A percentile compares a stretch with the other conserved stretches of the same genome.
phyloP scores from a whole-genome alignment of 1,284 basidiomycete species.

The Ustilago loliicola region DNA sequence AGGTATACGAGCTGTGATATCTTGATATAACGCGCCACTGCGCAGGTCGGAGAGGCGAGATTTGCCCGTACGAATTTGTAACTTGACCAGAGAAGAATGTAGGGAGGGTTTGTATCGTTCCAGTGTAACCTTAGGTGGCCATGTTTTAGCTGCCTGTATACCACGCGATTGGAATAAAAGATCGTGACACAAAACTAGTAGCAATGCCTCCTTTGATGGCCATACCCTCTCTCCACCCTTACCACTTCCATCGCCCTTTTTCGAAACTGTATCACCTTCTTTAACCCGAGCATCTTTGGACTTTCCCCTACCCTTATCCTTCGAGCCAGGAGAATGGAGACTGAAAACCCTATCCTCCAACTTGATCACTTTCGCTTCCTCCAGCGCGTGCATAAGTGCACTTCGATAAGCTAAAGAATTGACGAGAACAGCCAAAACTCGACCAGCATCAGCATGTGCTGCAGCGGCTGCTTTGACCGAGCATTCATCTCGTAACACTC shows the following conservation, averaged over 20 bases:
- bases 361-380: slow-evolving; percentile 30
- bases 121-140: slow-evolving; percentile 60
- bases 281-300: background rate
- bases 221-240: slow-evolving; percentile 6
- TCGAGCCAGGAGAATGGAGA: background rate
- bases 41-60: slow-evolving; percentile 56
- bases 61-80: slow-evolving; percentile 77
- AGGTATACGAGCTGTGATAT: slow-evolving; percentile 56
- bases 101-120: slow-evolving; percentile 87
- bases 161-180: slow-evolving; percentile 58
- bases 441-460: slow-evolving; percentile 49
- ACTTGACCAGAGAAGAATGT: slow-evolving; percentile 83
- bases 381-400: slow-evolving; percentile 45
- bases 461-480: slow-evolving; percentile 61
- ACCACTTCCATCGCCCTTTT: background rate
- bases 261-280: too few species aligned
- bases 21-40: slow-evolving; percentile 50
- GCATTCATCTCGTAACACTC: slow-evolving; percentile 51
- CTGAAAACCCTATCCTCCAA: slow-evolving; percentile 51
- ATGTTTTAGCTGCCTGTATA: slow-evolving; percentile 60
- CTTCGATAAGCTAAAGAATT: slow-evolving; percentile 57
- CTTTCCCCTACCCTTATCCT: slow-evolving; percentile 20
- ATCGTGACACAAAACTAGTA: slow-evolving; percentile 66
- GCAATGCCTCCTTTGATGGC: slow-evolving; percentile 43
- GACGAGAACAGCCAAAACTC: slow-evolving; percentile 60